Base-by-base conservation (phyloP, 345 rosid species). In the Erysimum cheiranthoides region DNA sequence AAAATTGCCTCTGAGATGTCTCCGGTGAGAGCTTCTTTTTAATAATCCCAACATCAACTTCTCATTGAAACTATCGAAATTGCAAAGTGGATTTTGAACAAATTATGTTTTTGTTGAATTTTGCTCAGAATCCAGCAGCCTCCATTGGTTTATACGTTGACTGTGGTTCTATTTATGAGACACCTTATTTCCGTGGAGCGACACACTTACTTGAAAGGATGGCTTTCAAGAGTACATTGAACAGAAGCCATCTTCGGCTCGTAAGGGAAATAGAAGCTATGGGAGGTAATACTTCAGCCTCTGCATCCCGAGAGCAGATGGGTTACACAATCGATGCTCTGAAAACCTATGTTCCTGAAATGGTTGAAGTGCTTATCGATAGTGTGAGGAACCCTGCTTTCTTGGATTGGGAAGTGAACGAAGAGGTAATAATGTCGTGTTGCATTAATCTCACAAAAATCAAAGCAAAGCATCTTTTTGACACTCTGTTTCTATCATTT, bases 341-440 rank as follows among this genome's bases (percentile, higher is more conserved):
- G 62, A 95, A 87, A 84, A 90, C 90, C 4, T 83, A 94, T 83
- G 90, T 90, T 72, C 97, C 97, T 10, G 84, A 85, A 79, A 92
- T 92, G 99, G 92, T 87, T 10, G 99, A 95, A 76, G 83, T 95
- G 80, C 93, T 90, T 75, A 13, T 90, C 60, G 99, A 92, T 73
- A 85, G 84, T 79, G 97, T 92, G 57, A 88, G 97, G 74, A 90
- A 95, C 74, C 97, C 97, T 59, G 88, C 80, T 70, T 95, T 95
- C 86, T 75, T 95, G 74, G 98, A 90, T 70, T 95, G 98, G 97
- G 96, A 92, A 80, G 86, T 95, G 74, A 84, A 83, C 52, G 97
- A 90, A 78, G 87, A 88, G 92, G 97, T 90, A 76, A 40, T 56
- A 5, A 57, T 56, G 8, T 46, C 21, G 57, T 46, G 51, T 35